Evolutionary conservation across 129 eudicot genomes (phyloP), one percentile per base, ranked within the genome.

Genomic region (Flaveria ramosissima): DNA sequence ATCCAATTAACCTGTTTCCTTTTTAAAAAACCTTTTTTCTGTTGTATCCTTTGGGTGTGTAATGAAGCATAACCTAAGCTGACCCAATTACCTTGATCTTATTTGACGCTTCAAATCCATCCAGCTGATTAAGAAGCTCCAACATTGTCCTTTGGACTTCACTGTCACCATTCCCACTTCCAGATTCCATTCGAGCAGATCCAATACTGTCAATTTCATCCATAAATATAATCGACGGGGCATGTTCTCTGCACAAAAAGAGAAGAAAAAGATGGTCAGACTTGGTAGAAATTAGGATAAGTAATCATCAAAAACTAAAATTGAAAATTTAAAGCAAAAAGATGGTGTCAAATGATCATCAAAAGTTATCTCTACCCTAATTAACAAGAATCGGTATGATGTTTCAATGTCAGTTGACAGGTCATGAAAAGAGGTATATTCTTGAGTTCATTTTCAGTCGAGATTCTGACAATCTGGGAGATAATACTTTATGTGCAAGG

Each of bases 191-290:
- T 52, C 98, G 78, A 52, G 98, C 90, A 67, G 98, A 92, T 67
- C 98, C 98, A 42, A 92, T 92, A 77, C 98, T 92, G 78, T 92
- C 98, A 2, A 92, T 92, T 70, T 92, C 98, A 79, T 92, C 98
- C 96, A 92, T 92, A 77, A 92, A 92, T 68, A 92, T 92, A 83
- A 92, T 92, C 6, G 98, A 90, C 14, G 96, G 98, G 36, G 94
- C 92, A 82, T 92, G 96, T 76, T 92, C 96, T 87, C 96, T 90
- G 89, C 51, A 48, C 59, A 72, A 8, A 56, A 17, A 0, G 21
- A 56, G 6, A 56, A 13, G 27, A 12, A 56, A 56, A 56, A 56
- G 7, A 56, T 17, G 1, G 26, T 0, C 26, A 7, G 13, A 16
- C 27, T 51, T 56, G 63, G 63, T 56, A 20, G 19, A 17, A 36